Base-by-base conservation (phyloP, 306 rosid genomes). In the Ormosia semicastrata region DNA sequence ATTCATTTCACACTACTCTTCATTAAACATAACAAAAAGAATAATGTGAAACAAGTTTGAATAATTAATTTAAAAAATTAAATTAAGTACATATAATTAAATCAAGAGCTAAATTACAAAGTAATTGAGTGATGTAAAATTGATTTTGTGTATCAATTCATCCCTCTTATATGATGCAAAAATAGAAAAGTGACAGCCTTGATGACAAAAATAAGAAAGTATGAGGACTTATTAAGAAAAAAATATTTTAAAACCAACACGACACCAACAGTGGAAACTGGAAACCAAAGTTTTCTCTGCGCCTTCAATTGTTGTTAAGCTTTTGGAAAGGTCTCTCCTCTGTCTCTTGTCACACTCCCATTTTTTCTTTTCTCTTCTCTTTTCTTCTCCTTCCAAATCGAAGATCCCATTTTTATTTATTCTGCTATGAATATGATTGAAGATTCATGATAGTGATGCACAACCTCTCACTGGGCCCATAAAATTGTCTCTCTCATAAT, bases 401-500 rank as follows among this genome's bases (percentile, higher is more conserved):
- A 66, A 66, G 10, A n/a, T 15, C 18, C 52, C 47, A 9, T 43
- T 40, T 36, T 57, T 54, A 7, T 8, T 3, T 12, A 54, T 32
- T 71, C 54, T 77, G 46, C 71, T 30, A 14, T 60, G 67, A 15
- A 1, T 56, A 5, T 36, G 82, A 53, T 75, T 62, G 52, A 6
- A 63, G 70, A 56, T 81, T 66, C 40, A 39, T 75, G 81, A 78
- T n/a, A 70, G 76, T 75, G 81, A 63, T 30, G 24, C 60, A 71
- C 75, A 34, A 40, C 33, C 80, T 71, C 58, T 41, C 14, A 33
- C 62, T 30, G 70, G 63, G n/a, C 32, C 71, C 65, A 41, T 34
- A 73, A 17, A 50, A 40, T 58, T 24, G 18, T 70, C 60, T 75
- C 47, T 59, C 15, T 5, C 30, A 50, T 17, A 12, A 41, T 36